Conservation (phyloP, 2,329 filamentous ascomycete species). For the Thelonectria rubi region DNA sequence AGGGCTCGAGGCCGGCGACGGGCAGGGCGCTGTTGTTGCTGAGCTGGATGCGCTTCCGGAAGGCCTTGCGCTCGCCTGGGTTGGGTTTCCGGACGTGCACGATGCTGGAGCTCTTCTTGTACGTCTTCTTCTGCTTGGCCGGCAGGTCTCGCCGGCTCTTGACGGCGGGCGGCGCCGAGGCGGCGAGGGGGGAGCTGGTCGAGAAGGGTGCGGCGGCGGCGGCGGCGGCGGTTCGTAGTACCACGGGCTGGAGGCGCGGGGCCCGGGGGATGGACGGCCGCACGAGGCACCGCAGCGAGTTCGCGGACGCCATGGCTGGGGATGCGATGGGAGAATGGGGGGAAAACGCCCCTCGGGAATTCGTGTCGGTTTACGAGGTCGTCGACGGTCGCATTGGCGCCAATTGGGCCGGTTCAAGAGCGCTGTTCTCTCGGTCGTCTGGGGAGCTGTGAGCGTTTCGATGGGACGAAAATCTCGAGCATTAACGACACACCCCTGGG, state of each 20-base stretch:
- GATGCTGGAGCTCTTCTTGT: constrained; percentile 60
- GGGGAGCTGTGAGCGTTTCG: constrained; percentile 36
- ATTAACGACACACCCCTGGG: constrained; percentile 39
- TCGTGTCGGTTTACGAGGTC: constrained; percentile 1
- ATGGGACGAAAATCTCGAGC: constrained; percentile 44
- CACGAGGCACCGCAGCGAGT: constrained; percentile 55
- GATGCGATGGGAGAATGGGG: neutral
- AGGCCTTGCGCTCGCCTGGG: constrained; percentile 84
- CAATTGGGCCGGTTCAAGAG: constrained; percentile 42
- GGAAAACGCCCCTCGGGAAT: constrained; percentile 19
- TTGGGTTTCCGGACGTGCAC: constrained; percentile 65
- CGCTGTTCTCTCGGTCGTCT: constrained; percentile 36
- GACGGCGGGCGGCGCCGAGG: constrained; percentile 41
- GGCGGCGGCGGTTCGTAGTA: constrained; percentile 31
- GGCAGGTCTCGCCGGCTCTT: constrained; percentile 50
- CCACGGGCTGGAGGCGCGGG: constrained; percentile 46
- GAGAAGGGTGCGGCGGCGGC: constrained; percentile 56
- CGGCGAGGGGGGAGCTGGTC: constrained; percentile 44
- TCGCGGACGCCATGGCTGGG: constrained; percentile 50
- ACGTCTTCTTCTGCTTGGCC: constrained; percentile 56
- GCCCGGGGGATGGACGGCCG: constrained; percentile 47
- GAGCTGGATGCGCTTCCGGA: constrained; percentile 88
- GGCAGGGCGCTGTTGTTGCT: constrained; percentile 93
- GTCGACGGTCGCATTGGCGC: constrained; percentile 42
- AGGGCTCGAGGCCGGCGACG: constrained; percentile 71